A percentile compares a stretch with the other conserved stretches of the same genome.
Evolutionary conservation across 2,329 filamentous ascomycete genomes (phyloP).

Genomic region (Rachicladosporium sp.): DNA sequence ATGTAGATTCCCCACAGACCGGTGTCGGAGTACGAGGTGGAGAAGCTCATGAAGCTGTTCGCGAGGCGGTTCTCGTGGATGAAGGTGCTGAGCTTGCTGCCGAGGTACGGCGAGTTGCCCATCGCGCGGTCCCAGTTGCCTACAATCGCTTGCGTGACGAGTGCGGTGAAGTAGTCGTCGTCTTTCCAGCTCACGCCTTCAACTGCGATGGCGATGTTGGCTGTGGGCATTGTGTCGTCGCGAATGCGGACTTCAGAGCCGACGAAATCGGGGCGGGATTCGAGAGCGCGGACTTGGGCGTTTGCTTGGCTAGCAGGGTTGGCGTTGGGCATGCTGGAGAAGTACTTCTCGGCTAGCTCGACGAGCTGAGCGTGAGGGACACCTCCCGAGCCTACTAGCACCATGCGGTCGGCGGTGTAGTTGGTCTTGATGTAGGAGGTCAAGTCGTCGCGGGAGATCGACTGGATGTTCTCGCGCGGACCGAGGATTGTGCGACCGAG

Average conservation of each 20-base stretch:
- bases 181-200: slow-evolving; percentile 99
- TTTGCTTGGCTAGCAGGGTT: slow-evolving; percentile 64
- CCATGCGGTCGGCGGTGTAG: slow-evolving; percentile 99
- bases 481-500: slow-evolving; percentile 96
- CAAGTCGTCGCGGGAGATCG: slow-evolving; percentile 84
- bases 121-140: slow-evolving; percentile 99
- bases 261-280: slow-evolving; percentile 86
- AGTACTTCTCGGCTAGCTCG: slow-evolving; percentile 93
- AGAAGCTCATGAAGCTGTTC: slow-evolving; percentile 99
- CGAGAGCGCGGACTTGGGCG: slow-evolving; percentile 57
- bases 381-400: slow-evolving; percentile 89
- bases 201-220: slow-evolving; percentile 95
- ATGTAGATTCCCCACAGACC: slow-evolving; percentile 99
- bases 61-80: slow-evolving; percentile 90
- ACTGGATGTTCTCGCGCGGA: slow-evolving; percentile 94
- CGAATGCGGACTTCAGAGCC: slow-evolving; percentile 92
- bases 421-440: slow-evolving; percentile 97
- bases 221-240: slow-evolving; percentile 89
- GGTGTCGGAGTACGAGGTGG: slow-evolving; percentile 97
- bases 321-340: slow-evolving; percentile 63
- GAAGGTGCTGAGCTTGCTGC: slow-evolving; percentile 93
- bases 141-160: slow-evolving; percentile 95
- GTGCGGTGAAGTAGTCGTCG: slow-evolving; percentile 95
- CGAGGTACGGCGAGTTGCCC: slow-evolving; percentile 92
- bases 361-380: slow-evolving; percentile 90